Evolutionary conservation across 176 grass and related monocot genomes (phyloP).

Genomic region (Cocos nucifera): DNA sequence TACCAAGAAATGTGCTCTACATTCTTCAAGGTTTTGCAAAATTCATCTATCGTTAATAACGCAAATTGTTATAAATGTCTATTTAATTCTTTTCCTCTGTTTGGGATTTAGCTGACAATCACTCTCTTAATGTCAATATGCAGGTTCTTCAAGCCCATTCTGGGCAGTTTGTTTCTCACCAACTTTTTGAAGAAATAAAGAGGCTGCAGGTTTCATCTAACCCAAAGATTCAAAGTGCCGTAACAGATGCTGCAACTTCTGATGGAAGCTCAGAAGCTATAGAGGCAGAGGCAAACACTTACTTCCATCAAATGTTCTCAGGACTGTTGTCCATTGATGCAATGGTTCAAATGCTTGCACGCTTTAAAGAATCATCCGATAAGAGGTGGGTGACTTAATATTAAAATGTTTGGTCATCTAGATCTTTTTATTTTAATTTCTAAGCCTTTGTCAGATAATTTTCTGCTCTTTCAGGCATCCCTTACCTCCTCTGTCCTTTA

Average conservation of each 20-base stretch:
- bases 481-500: no score
- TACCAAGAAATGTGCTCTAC: conserved; percentile 51
- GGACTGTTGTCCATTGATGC: conserved; percentile 63
- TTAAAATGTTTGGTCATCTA: neutral
- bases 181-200: conserved; percentile 67
- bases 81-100: no score
- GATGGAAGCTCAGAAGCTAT: conserved; percentile 56
- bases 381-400: conserved; percentile 36
- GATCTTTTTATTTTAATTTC: no score
- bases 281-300: conserved; percentile 57
- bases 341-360: conserved; percentile 87
- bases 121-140: conserved; percentile 2
- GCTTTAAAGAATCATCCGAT: conserved; percentile 87
- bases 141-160: conserved; percentile 74
- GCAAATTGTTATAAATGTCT: no score
- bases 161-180: conserved; percentile 48
- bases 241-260: conserved; percentile 29
- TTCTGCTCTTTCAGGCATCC: no score
- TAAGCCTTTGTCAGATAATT: no score
- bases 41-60: no score
- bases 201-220: conserved; percentile 39
- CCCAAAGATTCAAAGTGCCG: conserved; percentile 37
- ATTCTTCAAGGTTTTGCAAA: conserved; percentile 63
- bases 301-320: conserved; percentile 96
- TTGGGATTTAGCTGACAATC: no score